These are phyloP conservation scores for Lachnellula willkommii DNA, from an alignment of 2,329 filamentous ascomycete genomes.

Conservation along the genomic window DNA sequence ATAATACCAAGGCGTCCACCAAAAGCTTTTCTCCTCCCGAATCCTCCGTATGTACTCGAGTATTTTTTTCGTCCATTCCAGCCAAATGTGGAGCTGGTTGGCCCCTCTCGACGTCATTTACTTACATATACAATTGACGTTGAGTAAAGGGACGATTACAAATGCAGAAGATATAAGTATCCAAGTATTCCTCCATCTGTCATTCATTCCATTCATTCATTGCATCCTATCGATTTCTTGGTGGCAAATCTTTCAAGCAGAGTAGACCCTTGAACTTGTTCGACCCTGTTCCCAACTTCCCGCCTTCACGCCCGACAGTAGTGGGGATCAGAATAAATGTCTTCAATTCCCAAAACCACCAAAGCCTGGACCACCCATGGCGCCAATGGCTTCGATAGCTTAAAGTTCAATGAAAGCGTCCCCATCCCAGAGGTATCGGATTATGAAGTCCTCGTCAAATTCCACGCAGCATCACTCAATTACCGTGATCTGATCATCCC, in stretches of 20 bases:
- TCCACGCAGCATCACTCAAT: conserved; percentile 37
- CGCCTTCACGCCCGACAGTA: too few species aligned
- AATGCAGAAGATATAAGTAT: too few species aligned
- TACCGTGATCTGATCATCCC: conserved; percentile 36
- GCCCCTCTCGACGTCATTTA: too few species aligned
- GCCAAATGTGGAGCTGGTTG: too few species aligned
- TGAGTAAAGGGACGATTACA: too few species aligned
- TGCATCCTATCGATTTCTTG: too few species aligned
- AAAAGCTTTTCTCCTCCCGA: conserved; percentile 23
- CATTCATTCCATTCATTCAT: too few species aligned
- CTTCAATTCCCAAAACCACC: conserved; percentile 24
- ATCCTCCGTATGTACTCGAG: conserved; percentile 26
- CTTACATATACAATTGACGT: too few species aligned
- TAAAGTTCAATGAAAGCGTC: conserved; percentile 39
- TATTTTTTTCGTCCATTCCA: conserved; percentile 38
- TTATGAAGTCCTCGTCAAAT: conserved; percentile 51
- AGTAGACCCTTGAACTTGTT: too few species aligned
- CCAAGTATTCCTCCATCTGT: too few species aligned
- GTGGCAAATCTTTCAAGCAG: too few species aligned
- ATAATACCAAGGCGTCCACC: background rate
- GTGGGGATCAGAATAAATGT: background rate
- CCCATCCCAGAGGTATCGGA: conserved; percentile 40
- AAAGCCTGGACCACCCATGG: conserved; percentile 46
- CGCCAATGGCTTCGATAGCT: conserved; percentile 42
- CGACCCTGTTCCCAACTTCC: too few species aligned